phyloP scores from a whole-genome alignment of 192 early-diverging fungal species.

The Irineochytrium annulatum region DNA sequence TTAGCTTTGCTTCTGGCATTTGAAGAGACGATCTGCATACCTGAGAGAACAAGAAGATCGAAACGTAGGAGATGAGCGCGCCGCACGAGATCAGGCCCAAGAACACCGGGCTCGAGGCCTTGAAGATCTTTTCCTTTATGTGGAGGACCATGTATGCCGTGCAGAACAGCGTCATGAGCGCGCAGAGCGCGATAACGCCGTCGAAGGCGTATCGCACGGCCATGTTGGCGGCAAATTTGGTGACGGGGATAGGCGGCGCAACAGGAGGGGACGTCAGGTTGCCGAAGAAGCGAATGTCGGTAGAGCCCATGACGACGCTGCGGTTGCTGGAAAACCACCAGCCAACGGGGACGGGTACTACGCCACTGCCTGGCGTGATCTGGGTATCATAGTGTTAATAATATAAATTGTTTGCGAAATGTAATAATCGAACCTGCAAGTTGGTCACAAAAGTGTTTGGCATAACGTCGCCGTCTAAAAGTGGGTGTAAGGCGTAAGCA shows the following conservation, averaged over 20 bases:
- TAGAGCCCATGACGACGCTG: background rate
- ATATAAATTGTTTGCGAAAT: too few relatives aligned
- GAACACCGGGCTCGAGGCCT: background rate
- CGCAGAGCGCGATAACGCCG: background rate
- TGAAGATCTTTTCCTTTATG: background rate
- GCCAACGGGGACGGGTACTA: background rate
- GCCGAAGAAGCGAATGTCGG: background rate
- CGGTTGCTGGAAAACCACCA: background rate
- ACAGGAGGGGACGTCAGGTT: background rate
- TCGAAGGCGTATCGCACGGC: constrained; percentile 1
- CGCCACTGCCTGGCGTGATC: background rate
- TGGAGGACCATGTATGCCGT: background rate
- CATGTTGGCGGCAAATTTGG: background rate
- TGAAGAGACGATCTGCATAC: background rate
- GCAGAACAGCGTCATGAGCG: background rate
- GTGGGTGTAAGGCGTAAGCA: too few relatives aligned
- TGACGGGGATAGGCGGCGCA: background rate
- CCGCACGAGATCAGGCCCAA: background rate
- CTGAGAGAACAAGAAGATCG: background rate
- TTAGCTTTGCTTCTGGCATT: too few relatives aligned
- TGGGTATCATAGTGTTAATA: too few relatives aligned
- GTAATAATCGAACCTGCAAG: too few relatives aligned
- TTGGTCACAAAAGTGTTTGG: background rate
- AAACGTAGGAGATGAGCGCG: background rate
- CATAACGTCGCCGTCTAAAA: background rate